Evolutionary conservation across 371 early-diverging fungal species (phyloP).

Genomic region (Fennellomyces sp.): DNA sequence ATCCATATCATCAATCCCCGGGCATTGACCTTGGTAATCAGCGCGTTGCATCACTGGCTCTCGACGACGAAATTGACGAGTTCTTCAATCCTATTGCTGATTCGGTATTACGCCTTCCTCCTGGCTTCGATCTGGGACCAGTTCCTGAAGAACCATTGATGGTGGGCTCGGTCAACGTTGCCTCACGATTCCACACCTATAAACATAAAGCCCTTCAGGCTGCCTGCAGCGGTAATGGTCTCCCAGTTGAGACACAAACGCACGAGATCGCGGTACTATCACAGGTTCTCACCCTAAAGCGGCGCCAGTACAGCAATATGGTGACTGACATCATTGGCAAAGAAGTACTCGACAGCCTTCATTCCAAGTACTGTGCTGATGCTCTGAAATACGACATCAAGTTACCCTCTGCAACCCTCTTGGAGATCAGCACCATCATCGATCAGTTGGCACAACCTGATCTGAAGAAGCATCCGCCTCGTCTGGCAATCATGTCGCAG

Average conservation of each 20-base stretch:
- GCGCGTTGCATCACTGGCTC: neutral
- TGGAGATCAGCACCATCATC: neutral
- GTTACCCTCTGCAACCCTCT: neutral
- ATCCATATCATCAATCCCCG: conserved; percentile 1
- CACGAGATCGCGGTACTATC: neutral
- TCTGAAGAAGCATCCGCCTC: neutral
- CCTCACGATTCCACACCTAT: conserved; percentile 1
- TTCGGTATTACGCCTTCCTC: neutral
- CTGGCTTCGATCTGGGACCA: neutral
- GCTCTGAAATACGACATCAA: neutral
- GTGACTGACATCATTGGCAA: neutral
- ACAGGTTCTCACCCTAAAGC: neutral
- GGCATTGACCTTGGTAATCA: neutral
- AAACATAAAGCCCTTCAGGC: neutral
- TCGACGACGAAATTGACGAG: neutral
- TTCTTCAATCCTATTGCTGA: neutral
- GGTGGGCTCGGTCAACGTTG: neutral
- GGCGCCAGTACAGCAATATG: neutral
- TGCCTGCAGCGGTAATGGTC: neutral
- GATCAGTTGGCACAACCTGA: neutral
- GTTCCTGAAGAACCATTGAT: conserved; percentile 7
- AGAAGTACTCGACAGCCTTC: neutral
- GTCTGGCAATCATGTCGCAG: neutral
- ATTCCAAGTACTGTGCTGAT: neutral
- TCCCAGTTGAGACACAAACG: neutral